Percentiles rank a stretch among this genome's conserved stretches.
phyloP scores from a whole-genome alignment of 2,329 filamentous ascomycete species.

The Colletotrichum sp. region DNA sequence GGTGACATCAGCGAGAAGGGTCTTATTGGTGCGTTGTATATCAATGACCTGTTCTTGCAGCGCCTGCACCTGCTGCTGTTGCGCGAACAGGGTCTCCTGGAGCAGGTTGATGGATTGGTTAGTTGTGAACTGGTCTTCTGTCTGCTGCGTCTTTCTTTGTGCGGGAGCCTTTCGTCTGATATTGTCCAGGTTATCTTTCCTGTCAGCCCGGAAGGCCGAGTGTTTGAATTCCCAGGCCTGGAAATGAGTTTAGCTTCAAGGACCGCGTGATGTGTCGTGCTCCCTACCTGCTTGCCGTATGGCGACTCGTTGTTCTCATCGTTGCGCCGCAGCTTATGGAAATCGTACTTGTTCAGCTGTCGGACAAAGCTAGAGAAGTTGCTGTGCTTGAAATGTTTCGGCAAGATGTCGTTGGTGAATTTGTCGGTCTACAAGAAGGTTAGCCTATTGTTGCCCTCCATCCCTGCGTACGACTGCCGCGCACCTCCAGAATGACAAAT shows the following conservation, averaged over 20 bases:
- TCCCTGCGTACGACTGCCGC: conserved; percentile 23
- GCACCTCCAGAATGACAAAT: conserved; percentile 95
- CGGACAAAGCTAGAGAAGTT: conserved; percentile 98
- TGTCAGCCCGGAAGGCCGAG: conserved; percentile 93
- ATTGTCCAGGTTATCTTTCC: conserved; percentile 95
- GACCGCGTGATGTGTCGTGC: neutral
- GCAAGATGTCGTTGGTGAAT: conserved; percentile 95
- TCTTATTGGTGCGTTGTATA: conserved; percentile 67
- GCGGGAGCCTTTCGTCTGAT: conserved; percentile 95
- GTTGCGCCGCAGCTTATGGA: conserved; percentile 95
- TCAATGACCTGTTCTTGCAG: conserved; percentile 86
- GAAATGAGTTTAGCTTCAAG: neutral
- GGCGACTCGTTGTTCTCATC: conserved; percentile 83
- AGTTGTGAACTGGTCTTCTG: conserved; percentile 77
- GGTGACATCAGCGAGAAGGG: conserved; percentile 67
- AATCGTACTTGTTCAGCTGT: conserved; percentile 96
- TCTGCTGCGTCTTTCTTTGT: conserved; percentile 73
- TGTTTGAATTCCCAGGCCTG: conserved; percentile 97
- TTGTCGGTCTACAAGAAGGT: conserved; percentile 78
- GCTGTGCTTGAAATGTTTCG: conserved; percentile 99
- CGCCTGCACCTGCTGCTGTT: conserved; percentile 89
- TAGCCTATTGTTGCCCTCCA: neutral
- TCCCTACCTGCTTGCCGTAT: conserved; percentile 76
- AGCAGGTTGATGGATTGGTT: conserved; percentile 89
- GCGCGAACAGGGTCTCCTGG: conserved; percentile 86